Evolutionary conservation across 306 rosid species (phyloP), one percentile per base, ranked within the genome.

Genomic region (Pterocarpus macrocarpus): DNA sequence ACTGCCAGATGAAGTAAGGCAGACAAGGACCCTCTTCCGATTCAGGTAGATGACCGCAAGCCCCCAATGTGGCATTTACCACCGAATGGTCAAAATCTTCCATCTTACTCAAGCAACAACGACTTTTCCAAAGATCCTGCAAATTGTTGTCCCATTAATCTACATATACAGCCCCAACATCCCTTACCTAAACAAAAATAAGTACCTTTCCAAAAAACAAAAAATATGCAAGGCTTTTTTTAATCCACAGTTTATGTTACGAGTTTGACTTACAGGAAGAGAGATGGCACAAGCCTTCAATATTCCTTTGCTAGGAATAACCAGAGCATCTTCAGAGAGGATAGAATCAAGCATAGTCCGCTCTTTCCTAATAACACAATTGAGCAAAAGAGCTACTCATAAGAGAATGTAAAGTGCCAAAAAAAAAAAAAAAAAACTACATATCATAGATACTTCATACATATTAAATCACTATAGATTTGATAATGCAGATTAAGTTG

Each of bases 111-210:
- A 95, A 86, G 88, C 87, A 81, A 71, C 93, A 66, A 41, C 90
- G 97, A 75, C 99, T 93, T 58, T 73, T 90, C 99, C 99, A 95
- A 38, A 95, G 91, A 86, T 91, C 97, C 99, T 94, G 87, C 78
- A 71, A 57, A 50, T 47, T 82, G 69, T 16, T 62, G 58, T 62
- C 70, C 53, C 61, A 58, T 81, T 78, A 71, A 78, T 71, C 68
- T 55, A 47, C 71, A 49, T 52, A 52, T 56, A 39, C 58, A 50
- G 36, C 47, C 56, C 47, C 61, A 30, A 45, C 47, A 72, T 38
- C 22, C 33, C n/a, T 69, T 35, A 35, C 47, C 45, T 69, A 28
- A 38, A 70, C 50, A 17, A 78, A 69, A 67, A 50, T 8, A 52
- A 74, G 68, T 55, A 35, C 43, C 4, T 44, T 56, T 43, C 14